Evolutionary conservation across 768 basidiomycete species (phyloP), one percentile per base, ranked within the genome.

Genomic region (Mycena belliarum): DNA sequence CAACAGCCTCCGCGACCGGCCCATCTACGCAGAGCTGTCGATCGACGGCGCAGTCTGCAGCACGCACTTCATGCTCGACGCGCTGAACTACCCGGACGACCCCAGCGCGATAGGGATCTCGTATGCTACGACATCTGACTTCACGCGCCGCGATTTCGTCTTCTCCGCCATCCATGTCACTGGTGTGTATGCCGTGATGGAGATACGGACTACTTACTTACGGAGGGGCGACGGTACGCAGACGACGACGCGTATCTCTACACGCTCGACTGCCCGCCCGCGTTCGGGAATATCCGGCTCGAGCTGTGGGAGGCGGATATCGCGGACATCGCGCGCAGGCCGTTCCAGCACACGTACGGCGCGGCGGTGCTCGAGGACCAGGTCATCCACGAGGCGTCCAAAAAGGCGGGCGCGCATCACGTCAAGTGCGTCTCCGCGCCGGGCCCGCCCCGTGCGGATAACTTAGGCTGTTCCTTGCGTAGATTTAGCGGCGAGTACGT

Each of bases 361-460:
- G 55, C 55, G 23, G 60, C 57, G 6, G 64, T 67, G 10, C 61
- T 73, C 29, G 69, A 71, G 44, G 47, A 51, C 8, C 70, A 70
- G 43, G 44, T 70, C 9, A 66, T 76, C 6, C 72, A 73, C 52
- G 73, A 75, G 47, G 63, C 57, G 41, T 71, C 71, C 14, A 73
- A 75, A 60, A 73, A 69, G 52, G 71, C 70, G 2, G 72, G 72
- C 18, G 66, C 67, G 11, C 74, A 75, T 56, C 70, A 72, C 41
- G 70, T 73, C 40, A 66, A 60, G 72, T 73, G 47, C 15, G 61
- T n/a, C n/a, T n/a, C n/a, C n/a, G n/a, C n/a, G n/a, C n/a, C n/a
- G n/a, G n/a, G n/a, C n/a, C n/a, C 5, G 23, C 4, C 6, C 23
- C 40, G n/a, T 23, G n/a, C 40, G 40, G 15, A 23, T 18, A 14